These are phyloP conservation scores for Psilocybe cubensis DNA, from an alignment of 768 basidiomycete species.

Conservation along the genomic window DNA sequence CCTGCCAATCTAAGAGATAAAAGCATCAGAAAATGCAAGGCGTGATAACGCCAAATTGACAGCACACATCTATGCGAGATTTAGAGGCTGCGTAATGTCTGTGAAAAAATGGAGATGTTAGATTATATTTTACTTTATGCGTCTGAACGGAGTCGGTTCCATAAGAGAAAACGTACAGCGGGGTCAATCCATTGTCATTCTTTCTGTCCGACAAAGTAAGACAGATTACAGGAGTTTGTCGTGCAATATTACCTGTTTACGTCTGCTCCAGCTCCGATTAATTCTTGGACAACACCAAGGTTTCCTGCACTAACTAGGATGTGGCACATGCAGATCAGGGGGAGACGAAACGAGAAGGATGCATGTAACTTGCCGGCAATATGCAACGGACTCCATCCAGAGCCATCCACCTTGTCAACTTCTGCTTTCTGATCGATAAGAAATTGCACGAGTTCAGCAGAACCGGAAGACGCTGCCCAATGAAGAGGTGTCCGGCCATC, in stretches of 20 bases:
- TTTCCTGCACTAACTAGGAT: constrained; percentile 79
- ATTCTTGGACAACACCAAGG: constrained; percentile 72
- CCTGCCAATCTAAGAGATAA: constrained; percentile 74
- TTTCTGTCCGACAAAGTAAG: constrained; percentile 39
- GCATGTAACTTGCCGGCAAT: constrained; percentile 60
- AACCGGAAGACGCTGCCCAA: constrained; percentile 81
- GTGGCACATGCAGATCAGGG: constrained; percentile 20
- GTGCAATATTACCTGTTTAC: constrained; percentile 53
- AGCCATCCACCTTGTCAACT: constrained; percentile 64
- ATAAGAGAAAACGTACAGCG: constrained; percentile 62
- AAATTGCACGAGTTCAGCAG: constrained; percentile 66
- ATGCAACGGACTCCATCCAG: constrained; percentile 81
- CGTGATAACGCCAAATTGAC: constrained; percentile 27
- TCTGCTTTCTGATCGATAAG: constrained; percentile 74
- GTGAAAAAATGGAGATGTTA: constrained; percentile 17
- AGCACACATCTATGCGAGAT: constrained; percentile 76
- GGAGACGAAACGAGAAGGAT: constrained; percentile 13
- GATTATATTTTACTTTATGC: constrained; percentile 11
- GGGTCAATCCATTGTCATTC: constrained; percentile 83
- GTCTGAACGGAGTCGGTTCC: constrained; percentile 11
- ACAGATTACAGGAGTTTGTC: constrained; percentile 19
- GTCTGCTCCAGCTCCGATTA: constrained; percentile 83
- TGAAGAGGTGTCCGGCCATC: constrained; percentile 85
- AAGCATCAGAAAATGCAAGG: constrained; percentile 30
- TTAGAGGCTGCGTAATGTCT: constrained; percentile 96